phyloP scores from a whole-genome alignment of 2,329 filamentous ascomycete genomes.

The Penicillium expansum region DNA sequence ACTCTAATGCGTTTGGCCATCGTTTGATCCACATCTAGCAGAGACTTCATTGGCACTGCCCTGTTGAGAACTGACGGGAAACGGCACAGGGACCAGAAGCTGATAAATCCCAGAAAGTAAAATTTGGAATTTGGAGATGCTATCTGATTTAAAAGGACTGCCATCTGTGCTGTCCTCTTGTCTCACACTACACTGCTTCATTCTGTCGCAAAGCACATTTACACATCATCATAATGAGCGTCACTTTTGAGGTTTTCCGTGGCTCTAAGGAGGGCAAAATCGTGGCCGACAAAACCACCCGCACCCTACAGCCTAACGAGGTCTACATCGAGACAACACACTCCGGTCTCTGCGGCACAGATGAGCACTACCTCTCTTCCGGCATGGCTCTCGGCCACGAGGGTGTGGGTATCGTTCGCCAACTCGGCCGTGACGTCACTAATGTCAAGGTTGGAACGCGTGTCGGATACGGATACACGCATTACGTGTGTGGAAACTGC shows the following conservation, averaged over 20 bases:
- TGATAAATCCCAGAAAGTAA: not conserved
- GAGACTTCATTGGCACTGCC: not conserved
- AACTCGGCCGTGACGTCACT: conserved; percentile 46
- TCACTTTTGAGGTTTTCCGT: conserved; percentile 30
- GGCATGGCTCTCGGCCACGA: conserved; percentile 51
- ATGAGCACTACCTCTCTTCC: conserved; percentile 25
- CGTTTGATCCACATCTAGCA: conserved; percentile 2
- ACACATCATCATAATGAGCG: conserved; percentile 16
- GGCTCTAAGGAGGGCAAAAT: conserved; percentile 27
- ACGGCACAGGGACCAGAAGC: not conserved
- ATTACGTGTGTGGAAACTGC: conserved; percentile 36
- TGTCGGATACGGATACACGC: conserved; percentile 39
- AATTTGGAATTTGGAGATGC: not conserved
- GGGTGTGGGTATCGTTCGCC: conserved; percentile 53
- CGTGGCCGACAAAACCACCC: conserved; percentile 25
- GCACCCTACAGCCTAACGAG: conserved; percentile 22
- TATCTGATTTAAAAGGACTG: not conserved
- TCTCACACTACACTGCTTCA: not conserved
- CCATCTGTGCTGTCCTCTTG: not conserved
- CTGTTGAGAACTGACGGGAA: not conserved
- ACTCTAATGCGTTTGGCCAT: not conserved
- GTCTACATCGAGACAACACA: conserved; percentile 28
- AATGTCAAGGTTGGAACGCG: conserved; percentile 47
- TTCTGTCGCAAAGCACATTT: not conserved
- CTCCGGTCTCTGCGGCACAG: conserved; percentile 30